Conservation (phyloP, 2,329 filamentous ascomycete species). For the Fusarium anthophilum region DNA sequence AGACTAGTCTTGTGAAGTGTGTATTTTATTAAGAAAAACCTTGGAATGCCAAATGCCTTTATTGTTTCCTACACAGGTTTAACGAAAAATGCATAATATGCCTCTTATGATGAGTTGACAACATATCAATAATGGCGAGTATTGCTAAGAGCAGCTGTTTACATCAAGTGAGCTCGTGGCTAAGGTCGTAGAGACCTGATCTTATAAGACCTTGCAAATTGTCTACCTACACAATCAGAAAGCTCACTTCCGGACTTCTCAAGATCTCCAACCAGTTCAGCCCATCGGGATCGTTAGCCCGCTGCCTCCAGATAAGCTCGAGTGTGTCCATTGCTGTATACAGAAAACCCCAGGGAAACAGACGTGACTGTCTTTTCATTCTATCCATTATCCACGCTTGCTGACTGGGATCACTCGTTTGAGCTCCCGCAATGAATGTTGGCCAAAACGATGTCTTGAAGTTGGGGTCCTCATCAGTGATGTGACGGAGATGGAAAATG, state of each 20-base stretch:
- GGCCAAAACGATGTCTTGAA: constrained; percentile 22
- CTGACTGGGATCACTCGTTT: background rate
- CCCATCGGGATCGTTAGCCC: background rate
- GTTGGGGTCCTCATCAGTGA: constrained; percentile 5
- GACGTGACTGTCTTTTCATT: background rate
- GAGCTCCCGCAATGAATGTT: constrained; percentile 9
- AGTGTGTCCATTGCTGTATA: constrained; percentile 15
- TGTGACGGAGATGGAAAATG: background rate
- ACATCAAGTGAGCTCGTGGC: too few species aligned
- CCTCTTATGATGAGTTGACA: background rate
- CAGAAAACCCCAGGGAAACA: constrained; percentile 5
- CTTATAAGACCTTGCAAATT: too few species aligned
- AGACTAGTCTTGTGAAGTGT: background rate
- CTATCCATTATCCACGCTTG: constrained; percentile 5
- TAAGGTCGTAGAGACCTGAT: background rate
- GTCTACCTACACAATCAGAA: background rate
- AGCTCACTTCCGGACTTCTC: constrained; percentile 5
- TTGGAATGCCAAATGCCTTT: rapidly evolving
- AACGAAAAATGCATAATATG: rapidly evolving
- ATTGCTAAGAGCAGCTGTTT: background rate
- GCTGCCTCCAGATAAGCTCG: background rate
- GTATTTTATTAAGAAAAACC: background rate
- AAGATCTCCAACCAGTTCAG: constrained; percentile 9
- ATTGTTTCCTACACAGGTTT: too few species aligned
- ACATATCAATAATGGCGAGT: background rate